A percentile compares a stretch with the other conserved stretches of the same genome.
phyloP scores from a whole-genome alignment of 768 basidiomycete species.

The Russula compacta region DNA sequence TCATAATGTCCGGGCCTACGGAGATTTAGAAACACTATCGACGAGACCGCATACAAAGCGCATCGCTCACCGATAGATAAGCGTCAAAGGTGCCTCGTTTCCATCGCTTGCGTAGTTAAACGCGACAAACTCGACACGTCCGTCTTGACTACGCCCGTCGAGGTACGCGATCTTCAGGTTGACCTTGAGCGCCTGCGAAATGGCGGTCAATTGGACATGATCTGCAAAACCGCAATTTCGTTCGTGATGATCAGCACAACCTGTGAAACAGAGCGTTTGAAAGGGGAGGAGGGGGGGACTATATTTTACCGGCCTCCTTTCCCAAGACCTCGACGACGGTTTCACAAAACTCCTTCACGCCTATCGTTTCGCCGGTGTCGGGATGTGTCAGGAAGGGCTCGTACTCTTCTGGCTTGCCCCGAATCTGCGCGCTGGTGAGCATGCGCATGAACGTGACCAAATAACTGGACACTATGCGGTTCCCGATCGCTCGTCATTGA shows the following conservation, averaged over 20 bases:
- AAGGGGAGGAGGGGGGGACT: not conserved
- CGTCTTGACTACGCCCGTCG: constrained; percentile 46
- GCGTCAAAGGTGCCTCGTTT: constrained; percentile 43
- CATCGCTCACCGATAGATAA: constrained; percentile 63
- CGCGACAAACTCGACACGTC: constrained; percentile 56
- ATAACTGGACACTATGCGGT: constrained; percentile 48
- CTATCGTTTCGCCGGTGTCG: constrained; percentile 51
- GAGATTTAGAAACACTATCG: not conserved
- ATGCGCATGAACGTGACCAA: constrained; percentile 77
- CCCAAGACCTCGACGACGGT: constrained; percentile 68
- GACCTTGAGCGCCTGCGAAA: constrained; percentile 56
- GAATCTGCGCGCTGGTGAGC: constrained; percentile 77
- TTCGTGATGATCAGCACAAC: not conserved
- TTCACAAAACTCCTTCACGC: constrained; percentile 60
- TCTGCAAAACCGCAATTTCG: constrained; percentile 37
- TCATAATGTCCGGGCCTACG: constrained; percentile 84
- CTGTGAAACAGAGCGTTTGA: not conserved
- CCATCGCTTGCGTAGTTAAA: constrained; percentile 44
- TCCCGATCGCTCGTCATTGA: not conserved
- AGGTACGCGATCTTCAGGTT: constrained; percentile 74
- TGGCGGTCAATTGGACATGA: constrained; percentile 73
- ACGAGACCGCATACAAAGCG: not conserved
- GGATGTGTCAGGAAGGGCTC: constrained; percentile 70
- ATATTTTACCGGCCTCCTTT: constrained; percentile 58
- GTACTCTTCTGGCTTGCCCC: constrained; percentile 49